Conservation (phyloP, 2,329 filamentous ascomycete genomes). For the Juglanconis oblonga region DNA sequence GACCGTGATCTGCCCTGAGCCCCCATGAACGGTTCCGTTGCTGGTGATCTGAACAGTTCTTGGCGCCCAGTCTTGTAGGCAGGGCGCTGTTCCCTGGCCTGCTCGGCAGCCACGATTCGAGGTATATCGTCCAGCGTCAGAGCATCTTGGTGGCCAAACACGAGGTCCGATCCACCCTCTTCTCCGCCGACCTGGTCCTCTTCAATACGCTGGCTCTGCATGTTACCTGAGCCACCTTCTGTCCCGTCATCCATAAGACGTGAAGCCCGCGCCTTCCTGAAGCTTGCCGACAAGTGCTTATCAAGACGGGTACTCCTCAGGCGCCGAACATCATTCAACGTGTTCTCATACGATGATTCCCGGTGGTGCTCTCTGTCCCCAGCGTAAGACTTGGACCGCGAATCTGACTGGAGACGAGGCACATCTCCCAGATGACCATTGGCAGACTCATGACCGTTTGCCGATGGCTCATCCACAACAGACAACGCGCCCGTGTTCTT, state of each 20-base stretch:
- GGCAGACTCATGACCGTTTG: slow-evolving; percentile 63
- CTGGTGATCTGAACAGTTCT: slow-evolving; percentile 58
- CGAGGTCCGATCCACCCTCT: slow-evolving; percentile 71
- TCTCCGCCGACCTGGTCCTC: slow-evolving; percentile 71
- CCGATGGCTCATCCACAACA: slow-evolving; percentile 69
- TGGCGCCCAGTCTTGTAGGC: slow-evolving; percentile 69
- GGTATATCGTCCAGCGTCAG: slow-evolving; percentile 95
- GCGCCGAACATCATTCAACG: slow-evolving; percentile 89
- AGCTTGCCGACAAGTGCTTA: slow-evolving; percentile 88
- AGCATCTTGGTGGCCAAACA: slow-evolving; percentile 86
- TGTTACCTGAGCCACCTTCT: slow-evolving; percentile 51
- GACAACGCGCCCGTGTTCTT: slow-evolving; percentile 79
- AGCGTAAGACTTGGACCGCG: slow-evolving; percentile 71
- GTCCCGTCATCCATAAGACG: slow-evolving; percentile 85
- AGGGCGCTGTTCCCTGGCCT: slow-evolving; percentile 84
- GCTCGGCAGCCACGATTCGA: slow-evolving; percentile 90
- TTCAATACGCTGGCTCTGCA: slow-evolving; percentile 68
- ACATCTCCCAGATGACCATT: slow-evolving; percentile 56
- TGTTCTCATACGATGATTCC: slow-evolving; percentile 86
- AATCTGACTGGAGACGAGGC: slow-evolving; percentile 59
- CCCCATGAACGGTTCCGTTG: slow-evolving; percentile 61
- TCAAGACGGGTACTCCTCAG: slow-evolving; percentile 91
- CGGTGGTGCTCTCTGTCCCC: slow-evolving; percentile 62
- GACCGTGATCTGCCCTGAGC: slow-evolving; percentile 65
- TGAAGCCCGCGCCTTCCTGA: slow-evolving; percentile 85